Conservation (phyloP, 805 yeast genomes). For the Grigorovia yakushimaensis region DNA sequence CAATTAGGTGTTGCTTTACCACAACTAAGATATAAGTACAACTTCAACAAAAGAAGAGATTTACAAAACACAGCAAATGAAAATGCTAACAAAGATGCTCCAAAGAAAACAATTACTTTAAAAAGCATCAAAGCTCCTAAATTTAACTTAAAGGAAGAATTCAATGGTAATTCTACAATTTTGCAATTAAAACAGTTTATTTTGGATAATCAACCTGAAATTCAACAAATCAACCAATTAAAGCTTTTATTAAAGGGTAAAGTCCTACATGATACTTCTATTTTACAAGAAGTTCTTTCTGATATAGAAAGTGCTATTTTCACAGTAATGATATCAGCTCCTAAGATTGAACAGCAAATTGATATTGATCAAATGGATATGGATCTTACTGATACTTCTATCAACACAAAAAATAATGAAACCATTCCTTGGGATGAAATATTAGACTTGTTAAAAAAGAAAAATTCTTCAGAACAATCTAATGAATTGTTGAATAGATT, state of each 20-base stretch:
- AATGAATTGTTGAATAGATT: constrained; percentile 26
- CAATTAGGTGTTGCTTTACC: constrained; percentile 42
- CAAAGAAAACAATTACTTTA: constrained; percentile 29
- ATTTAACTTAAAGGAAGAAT: constrained; percentile 33
- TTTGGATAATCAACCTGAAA: constrained; percentile 11
- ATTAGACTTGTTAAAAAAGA: constrained; percentile 28
- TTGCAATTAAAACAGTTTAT: constrained; percentile 26
- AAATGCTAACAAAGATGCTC: not conserved
- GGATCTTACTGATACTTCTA: constrained; percentile 3
- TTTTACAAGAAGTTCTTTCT: constrained; percentile 24
- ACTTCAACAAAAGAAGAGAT: constrained; percentile 13
- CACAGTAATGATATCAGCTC: constrained; percentile 36
- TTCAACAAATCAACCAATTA: constrained; percentile 31
- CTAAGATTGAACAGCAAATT: constrained; percentile 1
- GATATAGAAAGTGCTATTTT: constrained; percentile 28
- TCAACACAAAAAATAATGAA: constrained; percentile 1
- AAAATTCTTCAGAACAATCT: constrained; percentile 23
- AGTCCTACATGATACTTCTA: constrained; percentile 44
- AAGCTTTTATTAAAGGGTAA: constrained; percentile 53
- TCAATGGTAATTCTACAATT: constrained; percentile 24
- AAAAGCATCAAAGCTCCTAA: constrained; percentile 70
- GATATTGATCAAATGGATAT: not conserved
- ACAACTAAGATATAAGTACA: constrained; percentile 33
- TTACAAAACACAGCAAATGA: not conserved
- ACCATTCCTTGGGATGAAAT: constrained; percentile 40